Percentiles rank a stretch among this genome's conserved stretches.
phyloP scores from a whole-genome alignment of 805 yeast species.

The Metschnikowia similis region DNA sequence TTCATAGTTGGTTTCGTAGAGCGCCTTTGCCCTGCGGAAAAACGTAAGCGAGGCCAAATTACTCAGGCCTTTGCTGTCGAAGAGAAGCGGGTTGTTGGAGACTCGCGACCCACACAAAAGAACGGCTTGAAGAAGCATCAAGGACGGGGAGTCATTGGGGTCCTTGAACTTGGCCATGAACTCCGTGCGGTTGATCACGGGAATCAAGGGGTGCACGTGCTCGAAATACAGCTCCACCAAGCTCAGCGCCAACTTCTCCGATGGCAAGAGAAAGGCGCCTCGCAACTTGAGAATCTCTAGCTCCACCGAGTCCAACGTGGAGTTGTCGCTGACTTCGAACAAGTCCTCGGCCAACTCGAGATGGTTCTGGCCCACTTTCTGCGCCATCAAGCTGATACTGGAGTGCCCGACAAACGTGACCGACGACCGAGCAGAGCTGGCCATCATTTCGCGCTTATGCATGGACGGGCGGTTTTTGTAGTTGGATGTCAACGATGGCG shows the following conservation, averaged over 20 bases:
- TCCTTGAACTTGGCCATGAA: slow-evolving; percentile 56
- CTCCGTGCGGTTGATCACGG: slow-evolving; percentile 58
- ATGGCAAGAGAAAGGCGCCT: slow-evolving; percentile 72
- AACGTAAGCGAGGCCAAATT: slow-evolving; percentile 49
- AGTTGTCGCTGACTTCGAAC: slow-evolving; percentile 30
- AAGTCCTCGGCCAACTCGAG: slow-evolving; percentile 41
- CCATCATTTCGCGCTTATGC: slow-evolving; percentile 30
- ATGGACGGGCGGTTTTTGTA: slow-evolving; percentile 37
- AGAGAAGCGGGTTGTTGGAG: slow-evolving; percentile 48
- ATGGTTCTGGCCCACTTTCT: slow-evolving; percentile 46
- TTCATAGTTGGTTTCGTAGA: slow-evolving; percentile 68
- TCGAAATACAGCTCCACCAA: slow-evolving; percentile 60
- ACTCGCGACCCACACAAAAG: slow-evolving; percentile 65
- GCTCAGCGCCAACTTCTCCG: slow-evolving; percentile 52
- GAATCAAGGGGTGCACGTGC: slow-evolving; percentile 63
- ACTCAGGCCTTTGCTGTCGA: slow-evolving; percentile 50
- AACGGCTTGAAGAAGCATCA: slow-evolving; percentile 64
- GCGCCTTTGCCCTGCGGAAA: slow-evolving; percentile 68
- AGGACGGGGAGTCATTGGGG: slow-evolving; percentile 56
- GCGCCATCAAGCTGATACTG: slow-evolving; percentile 45
- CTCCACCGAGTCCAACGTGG: slow-evolving; percentile 51
- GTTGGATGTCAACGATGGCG: slow-evolving; percentile 40
- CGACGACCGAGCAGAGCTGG: slow-evolving; percentile 20
- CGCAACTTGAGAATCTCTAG: slow-evolving; percentile 57
- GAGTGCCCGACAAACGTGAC: slow-evolving; percentile 53